phyloP scores from a whole-genome alignment of 805 yeast genomes.

The Limtongia smithiae region DNA sequence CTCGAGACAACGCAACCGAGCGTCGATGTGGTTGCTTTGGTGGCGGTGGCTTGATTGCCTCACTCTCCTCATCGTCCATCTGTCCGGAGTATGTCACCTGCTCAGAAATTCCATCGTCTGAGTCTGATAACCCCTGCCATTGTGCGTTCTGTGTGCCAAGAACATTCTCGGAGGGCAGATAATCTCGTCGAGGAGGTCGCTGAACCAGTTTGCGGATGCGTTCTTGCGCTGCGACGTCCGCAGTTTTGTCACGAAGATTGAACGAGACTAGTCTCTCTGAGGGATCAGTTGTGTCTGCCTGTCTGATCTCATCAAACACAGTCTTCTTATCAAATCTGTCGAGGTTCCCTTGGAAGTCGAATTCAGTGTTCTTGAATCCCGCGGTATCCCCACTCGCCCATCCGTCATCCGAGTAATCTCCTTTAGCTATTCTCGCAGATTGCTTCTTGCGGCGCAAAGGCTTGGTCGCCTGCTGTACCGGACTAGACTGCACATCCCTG shows the following conservation, averaged over 20 bases:
- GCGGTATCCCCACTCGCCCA: conserved; percentile 38
- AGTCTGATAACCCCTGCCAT: conserved; percentile 16
- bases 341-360: conserved; percentile 80
- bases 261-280: conserved; percentile 68
- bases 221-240: conserved; percentile 13
- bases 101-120: conserved; percentile 8
- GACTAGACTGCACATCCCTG: too few relatives aligned
- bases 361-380: conserved; percentile 57
- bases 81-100: conserved; percentile 1
- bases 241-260: conserved; percentile 45
- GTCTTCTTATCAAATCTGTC: conserved; percentile 75
- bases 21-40: conserved; percentile 14
- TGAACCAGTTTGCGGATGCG: conserved; percentile 11
- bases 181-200: conserved; percentile 18
- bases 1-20: conserved; percentile 9
- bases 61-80: conserved; percentile 20
- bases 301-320: conserved; percentile 67
- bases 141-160: conserved; percentile 9
- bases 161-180: conserved; percentile 25
- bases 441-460: conserved; percentile 25
- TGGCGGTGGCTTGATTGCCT: conserved; percentile 15
- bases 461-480: too few relatives aligned
- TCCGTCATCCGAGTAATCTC: conserved; percentile 26
- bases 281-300: conserved; percentile 56
- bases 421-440: background rate